phyloP scores from a whole-genome alignment of 2,329 filamentous ascomycete species.

The Aspergillus hortae region DNA sequence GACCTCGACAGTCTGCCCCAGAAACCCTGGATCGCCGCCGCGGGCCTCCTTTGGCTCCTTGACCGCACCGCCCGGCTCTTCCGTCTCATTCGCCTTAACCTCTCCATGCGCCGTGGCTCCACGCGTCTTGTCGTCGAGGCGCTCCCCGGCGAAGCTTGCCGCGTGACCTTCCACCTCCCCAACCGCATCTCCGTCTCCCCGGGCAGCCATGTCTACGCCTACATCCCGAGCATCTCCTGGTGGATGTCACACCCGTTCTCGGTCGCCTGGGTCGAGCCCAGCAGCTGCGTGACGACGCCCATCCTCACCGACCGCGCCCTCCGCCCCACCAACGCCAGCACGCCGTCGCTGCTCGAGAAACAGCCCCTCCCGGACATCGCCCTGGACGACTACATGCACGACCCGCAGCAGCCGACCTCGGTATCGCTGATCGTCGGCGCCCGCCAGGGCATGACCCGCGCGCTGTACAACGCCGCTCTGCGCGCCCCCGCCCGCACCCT shows the following conservation, averaged over 20 bases:
- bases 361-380: slow-evolving; percentile 18
- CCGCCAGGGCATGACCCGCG: slow-evolving; percentile 61
- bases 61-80: slow-evolving; percentile 46
- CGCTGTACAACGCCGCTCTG: slow-evolving; percentile 56
- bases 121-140: slow-evolving; percentile 57
- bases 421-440: slow-evolving; percentile 59
- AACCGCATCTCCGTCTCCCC: slow-evolving; percentile 52
- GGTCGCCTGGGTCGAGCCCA: slow-evolving; percentile 44
- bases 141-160: slow-evolving; percentile 57
- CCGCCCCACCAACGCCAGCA: slow-evolving; percentile 11
- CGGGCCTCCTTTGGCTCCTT: slow-evolving; percentile 37
- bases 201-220: slow-evolving; percentile 59
- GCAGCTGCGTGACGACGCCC: slow-evolving; percentile 20
- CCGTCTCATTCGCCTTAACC: slow-evolving; percentile 53
- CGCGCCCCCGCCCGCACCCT: slow-evolving; percentile 49
- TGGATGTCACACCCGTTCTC: slow-evolving; percentile 51
- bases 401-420: slow-evolving; percentile 27
- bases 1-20: slow-evolving; percentile 41
- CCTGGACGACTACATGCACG: slow-evolving; percentile 22
- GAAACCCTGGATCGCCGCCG: slow-evolving; percentile 34
- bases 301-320: slow-evolving; percentile 17
- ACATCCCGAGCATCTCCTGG: slow-evolving; percentile 49
- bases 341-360: slow-evolving; percentile 30
- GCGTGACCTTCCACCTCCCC: slow-evolving; percentile 58
- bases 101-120: slow-evolving; percentile 45